Conservation (phyloP, 192 early-diverging fungal genomes). For the Phycomyces blakesleeanus region DNA sequence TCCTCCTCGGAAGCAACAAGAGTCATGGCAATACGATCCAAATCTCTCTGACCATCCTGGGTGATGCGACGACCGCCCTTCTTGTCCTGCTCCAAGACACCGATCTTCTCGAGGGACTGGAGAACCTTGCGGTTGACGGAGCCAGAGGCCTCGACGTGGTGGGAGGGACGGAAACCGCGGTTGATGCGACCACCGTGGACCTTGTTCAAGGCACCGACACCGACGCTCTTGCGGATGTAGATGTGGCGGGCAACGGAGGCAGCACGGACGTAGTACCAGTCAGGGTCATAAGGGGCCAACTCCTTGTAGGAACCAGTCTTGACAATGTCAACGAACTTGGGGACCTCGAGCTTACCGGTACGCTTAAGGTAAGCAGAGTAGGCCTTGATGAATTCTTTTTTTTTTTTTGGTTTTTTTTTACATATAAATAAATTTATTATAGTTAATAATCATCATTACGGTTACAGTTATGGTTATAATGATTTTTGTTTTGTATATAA, state of each 20-base stretch:
- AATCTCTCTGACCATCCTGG: slow-evolving; percentile 94
- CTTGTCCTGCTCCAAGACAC: slow-evolving; percentile 89
- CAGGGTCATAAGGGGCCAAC: slow-evolving; percentile 94
- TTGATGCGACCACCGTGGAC: slow-evolving; percentile 89
- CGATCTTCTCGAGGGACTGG: slow-evolving; percentile 98
- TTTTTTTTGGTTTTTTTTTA: no score
- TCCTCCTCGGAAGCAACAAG: slow-evolving; percentile 24
- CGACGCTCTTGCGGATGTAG: slow-evolving; percentile 93
- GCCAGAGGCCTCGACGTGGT: slow-evolving; percentile 83
- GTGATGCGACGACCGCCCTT: slow-evolving; percentile 94
- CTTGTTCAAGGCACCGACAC: slow-evolving; percentile 93
- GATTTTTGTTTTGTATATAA: no score
- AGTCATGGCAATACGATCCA: slow-evolving; percentile 89
- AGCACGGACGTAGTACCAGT: slow-evolving; percentile 99
- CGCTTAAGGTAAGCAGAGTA: slow-evolving; percentile 99
- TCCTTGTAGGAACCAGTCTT: slow-evolving; percentile 98
- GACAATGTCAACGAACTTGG: slow-evolving; percentile 98
- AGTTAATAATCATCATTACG: no score
- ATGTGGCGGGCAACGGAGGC: slow-evolving; percentile 96
- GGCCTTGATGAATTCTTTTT: slow-evolving; percentile 91
- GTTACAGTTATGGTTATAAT: no score
- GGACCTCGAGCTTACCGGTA: slow-evolving; percentile 97
- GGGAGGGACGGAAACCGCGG: slow-evolving; percentile 92
- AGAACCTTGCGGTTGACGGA: slow-evolving; percentile 93
- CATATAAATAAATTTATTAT: no score